Evolutionary conservation across 2,329 filamentous ascomycete species (phyloP), one percentile per base, ranked within the genome.

Genomic region (Didymella sp.): DNA sequence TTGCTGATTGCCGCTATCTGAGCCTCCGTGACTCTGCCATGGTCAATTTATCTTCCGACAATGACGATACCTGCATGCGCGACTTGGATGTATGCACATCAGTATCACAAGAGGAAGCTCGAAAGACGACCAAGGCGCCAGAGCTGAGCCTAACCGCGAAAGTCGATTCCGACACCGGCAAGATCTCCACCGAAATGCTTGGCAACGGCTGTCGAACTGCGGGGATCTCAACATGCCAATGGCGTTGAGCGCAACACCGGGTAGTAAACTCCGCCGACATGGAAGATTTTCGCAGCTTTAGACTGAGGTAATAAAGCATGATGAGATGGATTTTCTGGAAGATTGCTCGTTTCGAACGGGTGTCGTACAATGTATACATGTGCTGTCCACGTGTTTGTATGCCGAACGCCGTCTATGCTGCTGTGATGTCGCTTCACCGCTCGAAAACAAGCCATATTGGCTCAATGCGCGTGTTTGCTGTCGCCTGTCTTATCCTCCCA

Each of bases 401-500:
- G 5, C 33, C 13, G 17, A 22, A 22, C 35, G 11, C 17, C 6
- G 9, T 21, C 41, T 43, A 24, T 25, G 19, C 7, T 13, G 13
- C 24, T 38, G 11, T n/a, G 8, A 7, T 25, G 22, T 25, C 21
- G 38, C 38, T 41, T 7, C 9, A 40, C 15, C 22, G 22, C 13
- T 25, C 12, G 22, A 25, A 41, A n/a, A 28, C n/a, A 12, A 38
- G 28, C 6, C 2, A 9, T 3, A 12, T 4, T 15, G 2, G n/a
- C 17, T 51, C 8, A 58, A 27, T 46, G 45, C 8, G 35, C 56
- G n/a, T 31, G 22, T 21, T 51, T 54, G 28, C 40, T 45, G 24
- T 52, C 37, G 6, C 56, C 51, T 6, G 56, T 58, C 56, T 54
- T 56, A 21, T 67, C 63, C 19, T 67, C 66, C 64, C 64, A 70